Evolutionary conservation across 2,329 filamentous ascomycete species (phyloP).

Genomic region (Parastagonospora nodorum): DNA sequence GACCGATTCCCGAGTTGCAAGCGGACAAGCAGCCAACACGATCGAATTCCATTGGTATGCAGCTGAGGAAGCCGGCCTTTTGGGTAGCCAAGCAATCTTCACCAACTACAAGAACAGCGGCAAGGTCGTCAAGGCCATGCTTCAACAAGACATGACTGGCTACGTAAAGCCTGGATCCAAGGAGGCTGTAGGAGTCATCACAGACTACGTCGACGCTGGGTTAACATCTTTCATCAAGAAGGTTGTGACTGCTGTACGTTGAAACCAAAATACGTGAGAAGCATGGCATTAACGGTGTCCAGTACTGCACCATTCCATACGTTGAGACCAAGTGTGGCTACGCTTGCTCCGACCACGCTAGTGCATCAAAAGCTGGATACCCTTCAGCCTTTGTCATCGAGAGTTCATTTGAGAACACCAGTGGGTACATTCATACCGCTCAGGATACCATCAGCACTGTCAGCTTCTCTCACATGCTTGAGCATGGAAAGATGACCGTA

Average conservation of each 20-base stretch:
- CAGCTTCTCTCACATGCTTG: conserved; percentile 84
- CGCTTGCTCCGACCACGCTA: conserved; percentile 76
- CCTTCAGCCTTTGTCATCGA: conserved; percentile 77
- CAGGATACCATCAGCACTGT: conserved; percentile 71
- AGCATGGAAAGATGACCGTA: conserved; percentile 82
- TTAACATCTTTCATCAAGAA: conserved; percentile 88
- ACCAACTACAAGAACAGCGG: conserved; percentile 72
- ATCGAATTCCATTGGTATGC: conserved; percentile 97
- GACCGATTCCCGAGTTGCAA: conserved; percentile 67
- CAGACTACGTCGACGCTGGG: conserved; percentile 80
- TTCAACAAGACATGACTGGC: conserved; percentile 93
- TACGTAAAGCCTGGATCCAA: conserved; percentile 78
- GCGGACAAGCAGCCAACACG: conserved; percentile 77
- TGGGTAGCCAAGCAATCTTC: conserved; percentile 89
- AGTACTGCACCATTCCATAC: conserved; percentile 86
- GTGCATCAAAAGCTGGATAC: conserved; percentile 72
- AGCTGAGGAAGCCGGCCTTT: conserved; percentile 82
- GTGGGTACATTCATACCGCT: conserved; percentile 69
- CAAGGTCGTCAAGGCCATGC: conserved; percentile 86
- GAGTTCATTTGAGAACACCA: conserved; percentile 63
- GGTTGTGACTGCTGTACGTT: conserved; percentile 64
- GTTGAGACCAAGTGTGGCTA: conserved; percentile 87
- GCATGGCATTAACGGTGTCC: neutral
- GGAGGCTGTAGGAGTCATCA: conserved; percentile 88
- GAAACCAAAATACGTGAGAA: neutral